phyloP scores from a whole-genome alignment of 345 rosid genomes.

The Arabidopsis arenosa region DNA sequence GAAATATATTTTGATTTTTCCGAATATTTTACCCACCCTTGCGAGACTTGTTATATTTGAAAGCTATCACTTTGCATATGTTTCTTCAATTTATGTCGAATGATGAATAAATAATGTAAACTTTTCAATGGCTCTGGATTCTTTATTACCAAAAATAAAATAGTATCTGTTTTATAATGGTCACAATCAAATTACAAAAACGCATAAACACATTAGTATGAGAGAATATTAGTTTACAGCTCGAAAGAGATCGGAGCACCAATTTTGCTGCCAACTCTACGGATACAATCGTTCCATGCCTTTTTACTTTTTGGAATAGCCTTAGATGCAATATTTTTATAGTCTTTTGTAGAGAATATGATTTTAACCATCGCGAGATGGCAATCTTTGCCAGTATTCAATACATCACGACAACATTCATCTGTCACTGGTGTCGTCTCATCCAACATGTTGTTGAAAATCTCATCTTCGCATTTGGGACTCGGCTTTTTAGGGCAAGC shows the following conservation, averaged over 20 bases:
- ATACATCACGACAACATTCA: constrained; percentile 28
- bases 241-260: constrained; percentile 19
- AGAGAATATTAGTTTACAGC: neutral
- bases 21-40: neutral
- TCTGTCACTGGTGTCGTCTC: neutral
- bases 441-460: constrained; percentile 12
- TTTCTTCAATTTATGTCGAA: neutral
- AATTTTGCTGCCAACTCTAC: constrained; percentile 11
- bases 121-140: constrained; percentile 78
- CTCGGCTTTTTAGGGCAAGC: neutral
- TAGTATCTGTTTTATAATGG: neutral
- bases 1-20: neutral
- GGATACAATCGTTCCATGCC: constrained; percentile 22
- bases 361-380: constrained; percentile 10
- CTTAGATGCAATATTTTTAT: constrained; percentile 21
- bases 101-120: constrained; percentile 61
- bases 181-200: neutral
- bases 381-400: constrained; percentile 31
- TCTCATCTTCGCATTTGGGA: neutral
- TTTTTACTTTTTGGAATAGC: constrained; percentile 29
- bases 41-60: no score
- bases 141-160: constrained; percentile 36
- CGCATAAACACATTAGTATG: neutral
- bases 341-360: constrained; percentile 5
- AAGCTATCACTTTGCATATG: neutral